phyloP scores from a whole-genome alignment of 345 rosid genomes.

The Citrus sinensis region DVS_A1.0 CM039161.1:24397501-24398000 shows the following conservation, averaged over 20 bases:
- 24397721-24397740: not conserved
- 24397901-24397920: conserved; percentile 49
- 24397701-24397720: not conserved
- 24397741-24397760: not conserved
- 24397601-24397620: not conserved
- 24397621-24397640: not conserved
- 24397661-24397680: not conserved
- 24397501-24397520: too few species aligned
- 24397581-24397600: not conserved
- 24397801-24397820: not conserved
- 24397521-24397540: too few species aligned
- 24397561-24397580: too few species aligned
- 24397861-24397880: not conserved
- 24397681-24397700: not conserved
- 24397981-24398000: conserved; percentile 41
- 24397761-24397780: not conserved
- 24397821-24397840: not conserved
- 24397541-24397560: too few species aligned
- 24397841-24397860: not conserved
- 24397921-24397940: conserved; percentile 64
- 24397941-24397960: conserved; percentile 65
- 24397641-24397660: not conserved
- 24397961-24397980: conserved; percentile 61
- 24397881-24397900: conserved; percentile 20
- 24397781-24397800: conserved; percentile 13